These are phyloP conservation scores for Pyronema omphalodes DNA, from an alignment of 495 filamentous ascomycete species.

Conservation along the genomic window DNA sequence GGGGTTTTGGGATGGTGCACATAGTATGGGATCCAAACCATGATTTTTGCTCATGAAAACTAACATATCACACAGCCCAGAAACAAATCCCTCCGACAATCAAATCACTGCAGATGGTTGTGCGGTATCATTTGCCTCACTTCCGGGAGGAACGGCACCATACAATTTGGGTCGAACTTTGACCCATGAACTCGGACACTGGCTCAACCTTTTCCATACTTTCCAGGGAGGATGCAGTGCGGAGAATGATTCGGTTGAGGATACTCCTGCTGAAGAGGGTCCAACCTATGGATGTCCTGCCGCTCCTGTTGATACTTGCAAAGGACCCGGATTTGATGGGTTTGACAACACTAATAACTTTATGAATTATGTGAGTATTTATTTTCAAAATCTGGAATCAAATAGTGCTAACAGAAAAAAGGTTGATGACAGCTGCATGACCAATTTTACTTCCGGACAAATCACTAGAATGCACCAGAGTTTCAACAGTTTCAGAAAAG, in stretches of 20 bases:
- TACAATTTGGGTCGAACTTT: conserved; percentile 44
- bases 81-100: conserved; percentile 14
- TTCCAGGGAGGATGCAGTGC: conserved; percentile 42
- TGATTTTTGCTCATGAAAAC: neutral
- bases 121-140: conserved; percentile 33
- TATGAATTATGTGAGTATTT: conserved; percentile 41
- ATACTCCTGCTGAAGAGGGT: conserved; percentile 37
- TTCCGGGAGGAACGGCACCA: conserved; percentile 34
- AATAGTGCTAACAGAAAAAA: neutral
- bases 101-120: conserved; percentile 39
- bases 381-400: neutral
- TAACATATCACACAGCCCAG: conserved; percentile 8
- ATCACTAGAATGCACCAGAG: conserved; percentile 29
- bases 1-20: conserved; percentile 41
- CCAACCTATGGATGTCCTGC: conserved; percentile 38
- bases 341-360: conserved; percentile 43
- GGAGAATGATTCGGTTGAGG: conserved; percentile 32
- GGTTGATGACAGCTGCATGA: conserved; percentile 31
- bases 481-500: conserved; percentile 19
- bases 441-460: conserved; percentile 31
- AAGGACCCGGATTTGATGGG: conserved; percentile 23
- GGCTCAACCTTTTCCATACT: conserved; percentile 45
- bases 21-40: conserved; percentile 25
- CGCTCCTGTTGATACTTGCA: conserved; percentile 33
- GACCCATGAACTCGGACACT: conserved; percentile 52